These are phyloP conservation scores for Millerozyma miso DNA, from an alignment of 805 yeast species.

Conservation along the genomic window DNA sequence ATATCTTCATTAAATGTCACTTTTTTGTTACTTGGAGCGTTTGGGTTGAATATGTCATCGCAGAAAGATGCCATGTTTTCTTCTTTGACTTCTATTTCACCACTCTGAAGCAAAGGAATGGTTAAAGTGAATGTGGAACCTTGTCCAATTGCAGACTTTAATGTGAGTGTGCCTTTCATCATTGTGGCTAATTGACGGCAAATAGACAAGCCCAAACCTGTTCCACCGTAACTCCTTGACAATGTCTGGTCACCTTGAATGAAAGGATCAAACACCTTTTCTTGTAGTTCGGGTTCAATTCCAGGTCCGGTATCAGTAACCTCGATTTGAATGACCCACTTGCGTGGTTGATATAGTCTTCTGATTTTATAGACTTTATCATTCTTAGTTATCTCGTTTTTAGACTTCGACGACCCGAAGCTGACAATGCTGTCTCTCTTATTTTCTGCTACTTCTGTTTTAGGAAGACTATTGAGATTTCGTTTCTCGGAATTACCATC, in stretches of 20 bases:
- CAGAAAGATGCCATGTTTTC: constrained; percentile 40
- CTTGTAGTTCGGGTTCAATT: constrained; percentile 75
- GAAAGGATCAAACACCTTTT: constrained; percentile 89
- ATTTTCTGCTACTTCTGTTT: background rate
- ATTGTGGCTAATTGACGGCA: constrained; percentile 85
- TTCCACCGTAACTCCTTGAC: constrained; percentile 90
- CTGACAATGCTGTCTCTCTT: background rate
- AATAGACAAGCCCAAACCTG: constrained; percentile 86
- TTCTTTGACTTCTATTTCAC: constrained; percentile 43
- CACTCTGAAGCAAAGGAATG: constrained; percentile 68
- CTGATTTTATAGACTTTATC: constrained; percentile 32
- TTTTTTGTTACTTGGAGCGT: constrained; percentile 48
- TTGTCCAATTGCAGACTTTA: constrained; percentile 69
- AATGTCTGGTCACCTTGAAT: constrained; percentile 95
- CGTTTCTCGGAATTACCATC: background rate
- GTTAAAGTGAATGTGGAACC: constrained; percentile 84
- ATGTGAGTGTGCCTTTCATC: constrained; percentile 82
- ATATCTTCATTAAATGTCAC: constrained; percentile 37
- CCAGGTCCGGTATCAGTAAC: constrained; percentile 95
- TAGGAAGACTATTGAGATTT: background rate
- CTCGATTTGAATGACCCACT: constrained; percentile 62
- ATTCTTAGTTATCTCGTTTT: constrained; percentile 31
- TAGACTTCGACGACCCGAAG: constrained; percentile 10
- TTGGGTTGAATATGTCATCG: constrained; percentile 65
- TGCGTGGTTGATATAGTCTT: constrained; percentile 33